Base-by-base conservation (phyloP, 1,139 yeast genomes). In the Keqinozyma sinolaborantium region DNA sequence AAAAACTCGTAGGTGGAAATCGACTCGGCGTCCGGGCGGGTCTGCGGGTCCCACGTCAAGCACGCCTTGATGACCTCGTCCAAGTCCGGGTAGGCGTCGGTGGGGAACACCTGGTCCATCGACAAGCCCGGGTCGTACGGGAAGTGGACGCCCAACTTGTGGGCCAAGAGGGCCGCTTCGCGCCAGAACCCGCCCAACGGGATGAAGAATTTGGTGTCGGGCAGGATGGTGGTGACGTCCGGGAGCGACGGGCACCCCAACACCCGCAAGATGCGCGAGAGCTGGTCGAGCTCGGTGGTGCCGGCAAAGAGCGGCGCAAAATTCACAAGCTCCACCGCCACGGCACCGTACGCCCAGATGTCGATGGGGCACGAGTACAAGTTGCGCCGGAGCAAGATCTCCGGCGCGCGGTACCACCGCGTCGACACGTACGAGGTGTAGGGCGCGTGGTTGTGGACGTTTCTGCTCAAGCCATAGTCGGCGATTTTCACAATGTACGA, bases 321-420 rank as follows among this genome's bases (percentile, higher is more conserved):
- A 27, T 79, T 79, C 14, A 87, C 83, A 28, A 86, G 64, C 56
- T 92, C 98, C 5, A 77, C 78, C 0, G 92, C 90, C 29, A 92
- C 86, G 18, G 83, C 72, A 1, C 95, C 97, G 61, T 87, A 84
- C 0, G 97, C 95, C 97, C 97, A 92, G 25, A 90, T 75, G 62
- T 92, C 98, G 26, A 87, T 77, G 0, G 95, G 88, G 31, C 66
- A 72, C 0, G 92, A 77, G 53, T 92, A 87, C 45, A 59, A 60
- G 6, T 71, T 70, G 41, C 76, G 75, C 40, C 92, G 70, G 35
- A 92, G 64, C 27, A 92, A 65, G 27, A 92, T 83, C 56, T 92
- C 98, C 0, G 98, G 98, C 0, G 97, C 81, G 39, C 98, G 69
- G 54, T 92, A 92, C 97, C 97, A 92, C 47, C 98, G 73, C 0